phyloP scores from a whole-genome alignment of 2,329 filamentous ascomycete genomes.

The Trichoderma koningii region DNA sequence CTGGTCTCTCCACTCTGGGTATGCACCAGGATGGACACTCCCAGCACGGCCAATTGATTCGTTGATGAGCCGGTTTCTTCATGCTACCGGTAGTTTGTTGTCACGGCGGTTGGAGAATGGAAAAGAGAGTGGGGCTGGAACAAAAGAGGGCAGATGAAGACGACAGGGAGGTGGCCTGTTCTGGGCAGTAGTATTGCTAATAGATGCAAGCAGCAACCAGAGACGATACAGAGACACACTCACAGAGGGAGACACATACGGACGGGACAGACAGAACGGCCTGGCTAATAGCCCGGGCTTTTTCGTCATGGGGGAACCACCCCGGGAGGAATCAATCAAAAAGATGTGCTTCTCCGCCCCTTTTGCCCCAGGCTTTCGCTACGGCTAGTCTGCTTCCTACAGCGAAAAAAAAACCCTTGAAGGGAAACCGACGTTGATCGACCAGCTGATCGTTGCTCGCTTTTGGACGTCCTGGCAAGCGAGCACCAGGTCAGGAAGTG shows the following conservation, averaged over 20 bases:
- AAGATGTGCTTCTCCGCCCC: slow-evolving; percentile 26
- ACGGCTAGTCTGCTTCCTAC: slow-evolving; percentile 16
- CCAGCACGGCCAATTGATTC: slow-evolving; percentile 17
- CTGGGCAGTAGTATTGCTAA: neutral
- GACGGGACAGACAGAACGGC: neutral
- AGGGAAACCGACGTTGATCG: slow-evolving; percentile 19
- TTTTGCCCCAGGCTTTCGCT: slow-evolving; percentile 26
- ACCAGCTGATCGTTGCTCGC: slow-evolving; percentile 19
- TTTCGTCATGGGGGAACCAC: slow-evolving; percentile 24
- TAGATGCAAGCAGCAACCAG: too few relatives aligned
- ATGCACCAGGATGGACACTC: slow-evolving; percentile 3
- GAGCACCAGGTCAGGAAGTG: neutral
- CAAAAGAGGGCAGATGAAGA: neutral
- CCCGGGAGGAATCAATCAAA: slow-evolving; percentile 17
- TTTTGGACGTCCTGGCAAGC: slow-evolving; percentile 17
- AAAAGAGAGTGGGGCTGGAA: neutral
- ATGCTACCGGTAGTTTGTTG: neutral
- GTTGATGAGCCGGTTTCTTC: slow-evolving; percentile 10
- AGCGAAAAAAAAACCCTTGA: slow-evolving; percentile 16
- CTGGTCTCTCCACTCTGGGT: slow-evolving; percentile 3
- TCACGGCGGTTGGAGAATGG: neutral
- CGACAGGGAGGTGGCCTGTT: slow-evolving; percentile 13
- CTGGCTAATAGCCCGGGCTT: neutral
- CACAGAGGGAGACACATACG: neutral
- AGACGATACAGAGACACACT: too few relatives aligned